Evolutionary conservation across 1,284 basidiomycete genomes (phyloP).

Genomic region (Papiliotrema terrestris): DNA sequence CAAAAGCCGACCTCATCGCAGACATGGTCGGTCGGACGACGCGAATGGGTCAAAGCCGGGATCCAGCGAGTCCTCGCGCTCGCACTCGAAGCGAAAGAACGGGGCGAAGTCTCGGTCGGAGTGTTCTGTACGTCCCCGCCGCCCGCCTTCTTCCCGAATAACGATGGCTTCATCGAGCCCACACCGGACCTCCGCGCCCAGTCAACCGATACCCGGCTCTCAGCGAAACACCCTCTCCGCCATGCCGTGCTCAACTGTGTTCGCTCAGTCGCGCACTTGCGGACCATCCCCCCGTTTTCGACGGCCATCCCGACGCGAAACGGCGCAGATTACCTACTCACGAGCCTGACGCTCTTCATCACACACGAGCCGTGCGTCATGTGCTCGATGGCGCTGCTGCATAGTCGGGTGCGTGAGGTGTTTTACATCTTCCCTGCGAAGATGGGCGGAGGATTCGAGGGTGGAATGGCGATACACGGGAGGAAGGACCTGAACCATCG

Average conservation of each 20-base stretch:
- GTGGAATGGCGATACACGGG: slow-evolving; percentile 61
- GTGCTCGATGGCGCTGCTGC: slow-evolving; percentile 90
- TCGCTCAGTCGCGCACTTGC: slow-evolving; percentile 53
- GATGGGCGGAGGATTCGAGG: slow-evolving; percentile 50
- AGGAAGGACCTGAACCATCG: slow-evolving; percentile 79
- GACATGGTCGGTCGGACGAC: slow-evolving; percentile 62
- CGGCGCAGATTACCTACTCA: slow-evolving; percentile 79
- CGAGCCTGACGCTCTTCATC: slow-evolving; percentile 72
- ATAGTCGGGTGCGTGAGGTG: slow-evolving; percentile 82
- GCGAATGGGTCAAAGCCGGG: slow-evolving; percentile 70
- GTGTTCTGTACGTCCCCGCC: slow-evolving; percentile 68
- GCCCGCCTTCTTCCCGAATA: slow-evolving; percentile 46
- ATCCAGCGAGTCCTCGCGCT: slow-evolving; percentile 57
- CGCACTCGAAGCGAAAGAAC: slow-evolving; percentile 53
- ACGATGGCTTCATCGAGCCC: slow-evolving; percentile 54
- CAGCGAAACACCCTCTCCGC: slow-evolving; percentile 68
- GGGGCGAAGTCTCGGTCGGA: slow-evolving; percentile 72
- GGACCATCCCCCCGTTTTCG: slow-evolving; percentile 51
- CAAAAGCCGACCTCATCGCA: slow-evolving; percentile 57
- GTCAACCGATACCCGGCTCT: slow-evolving; percentile 65
- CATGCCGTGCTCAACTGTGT: slow-evolving; percentile 78
- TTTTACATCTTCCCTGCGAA: slow-evolving; percentile 61
- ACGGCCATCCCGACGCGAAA: slow-evolving; percentile 51
- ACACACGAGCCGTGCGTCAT: slow-evolving; percentile 94
- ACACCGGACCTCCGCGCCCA: slow-evolving; percentile 44